Conservation (phyloP, 2,329 filamentous ascomycete species). For the Cadophora malorum region DNA sequence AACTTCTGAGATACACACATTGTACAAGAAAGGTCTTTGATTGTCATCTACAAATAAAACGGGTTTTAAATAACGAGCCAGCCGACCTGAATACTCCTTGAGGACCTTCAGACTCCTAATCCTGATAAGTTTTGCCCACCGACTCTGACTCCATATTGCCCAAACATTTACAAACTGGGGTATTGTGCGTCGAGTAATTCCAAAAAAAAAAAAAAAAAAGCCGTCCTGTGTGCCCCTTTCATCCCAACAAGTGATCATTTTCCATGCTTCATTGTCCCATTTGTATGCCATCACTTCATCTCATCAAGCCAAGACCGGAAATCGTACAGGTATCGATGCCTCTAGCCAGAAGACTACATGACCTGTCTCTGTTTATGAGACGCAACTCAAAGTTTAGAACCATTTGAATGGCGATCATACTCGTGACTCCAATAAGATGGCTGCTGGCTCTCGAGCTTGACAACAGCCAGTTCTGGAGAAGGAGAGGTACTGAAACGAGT, state of each 20-base stretch:
- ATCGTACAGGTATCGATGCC: too few species aligned
- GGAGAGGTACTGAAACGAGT: neutral
- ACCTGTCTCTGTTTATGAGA: too few species aligned
- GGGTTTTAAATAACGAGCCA: neutral
- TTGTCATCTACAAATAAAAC: slow-evolving; percentile 4
- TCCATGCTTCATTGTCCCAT: too few species aligned
- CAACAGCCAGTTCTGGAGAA: neutral
- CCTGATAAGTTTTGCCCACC: neutral
- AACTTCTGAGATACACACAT: neutral
- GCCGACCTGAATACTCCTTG: neutral
- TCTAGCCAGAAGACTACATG: too few species aligned
- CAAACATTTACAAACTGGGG: slow-evolving; percentile 17
- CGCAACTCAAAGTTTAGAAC: neutral
- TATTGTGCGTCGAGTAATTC: slow-evolving; percentile 1
- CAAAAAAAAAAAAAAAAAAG: too few species aligned
- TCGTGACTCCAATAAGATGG: neutral
- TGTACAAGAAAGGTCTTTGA: slow-evolving; percentile 1
- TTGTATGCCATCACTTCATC: too few species aligned
- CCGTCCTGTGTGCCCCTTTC: neutral
- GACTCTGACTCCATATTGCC: slow-evolving; percentile 2
- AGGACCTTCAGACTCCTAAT: neutral
- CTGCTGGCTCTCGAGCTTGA: neutral
- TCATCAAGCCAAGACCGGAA: too few species aligned
- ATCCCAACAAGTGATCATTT: neutral
- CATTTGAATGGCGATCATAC: too few species aligned